A percentile compares a stretch with the other conserved stretches of the same genome.
phyloP scores from a whole-genome alignment of 352 stramenopile species.

The Pythium coloratum region DNA sequence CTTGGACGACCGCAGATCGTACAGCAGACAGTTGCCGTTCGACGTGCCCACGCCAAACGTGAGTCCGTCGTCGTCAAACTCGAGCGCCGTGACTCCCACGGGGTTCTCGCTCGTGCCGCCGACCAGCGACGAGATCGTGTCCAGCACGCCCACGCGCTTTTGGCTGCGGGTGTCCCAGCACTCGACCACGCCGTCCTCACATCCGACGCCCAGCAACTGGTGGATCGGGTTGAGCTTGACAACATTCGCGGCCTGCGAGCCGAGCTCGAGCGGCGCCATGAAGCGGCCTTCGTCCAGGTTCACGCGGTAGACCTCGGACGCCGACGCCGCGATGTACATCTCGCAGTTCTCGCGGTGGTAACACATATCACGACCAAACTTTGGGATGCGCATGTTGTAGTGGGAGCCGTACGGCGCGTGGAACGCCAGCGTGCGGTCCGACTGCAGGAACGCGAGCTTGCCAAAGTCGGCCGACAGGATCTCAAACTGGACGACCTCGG shows the following conservation, averaged over 20 bases:
- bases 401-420: conserved; percentile 98
- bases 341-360: conserved; percentile 97
- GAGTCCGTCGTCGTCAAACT: conserved; percentile 93
- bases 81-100: conserved; percentile 92
- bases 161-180: conserved; percentile 95
- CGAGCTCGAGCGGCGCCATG: conserved; percentile 79
- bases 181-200: conserved; percentile 94
- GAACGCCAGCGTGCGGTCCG: conserved; percentile 96
- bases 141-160: conserved; percentile 65
- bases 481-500: conserved; percentile 96
- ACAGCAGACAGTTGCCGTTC: conserved; percentile 93
- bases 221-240: conserved; percentile 90
- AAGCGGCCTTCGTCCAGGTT: conserved; percentile 99
- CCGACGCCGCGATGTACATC: conserved; percentile 91
- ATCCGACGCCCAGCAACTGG: conserved; percentile 88
- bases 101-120: conserved; percentile 34
- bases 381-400: conserved; percentile 95
- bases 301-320: conserved; percentile 94
- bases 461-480: conserved; percentile 96
- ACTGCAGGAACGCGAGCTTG: conserved; percentile 97
- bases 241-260: conserved; percentile 80
- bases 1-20: conserved; percentile 95
- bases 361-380: conserved; percentile 96
- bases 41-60: conserved; percentile 95
- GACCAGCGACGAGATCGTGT: conserved; percentile 50